These are phyloP conservation scores for Fusarium caatingaense DNA, from an alignment of 2,329 filamentous ascomycete species.

Conservation along the genomic window DNA sequence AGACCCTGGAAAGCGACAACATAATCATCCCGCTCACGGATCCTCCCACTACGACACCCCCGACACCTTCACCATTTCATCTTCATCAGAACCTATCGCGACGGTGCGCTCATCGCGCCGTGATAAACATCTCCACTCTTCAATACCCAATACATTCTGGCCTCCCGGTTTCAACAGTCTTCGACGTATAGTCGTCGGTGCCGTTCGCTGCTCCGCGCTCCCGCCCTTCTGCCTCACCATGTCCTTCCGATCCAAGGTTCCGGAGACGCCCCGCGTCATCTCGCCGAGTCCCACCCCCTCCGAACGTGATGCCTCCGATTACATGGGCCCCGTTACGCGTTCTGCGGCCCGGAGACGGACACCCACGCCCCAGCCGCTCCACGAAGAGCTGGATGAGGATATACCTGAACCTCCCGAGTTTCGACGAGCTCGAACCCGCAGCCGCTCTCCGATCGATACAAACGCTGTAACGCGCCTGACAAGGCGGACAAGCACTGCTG, in stretches of 20 bases:
- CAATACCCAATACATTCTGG: conserved; percentile 50
- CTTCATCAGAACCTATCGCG: conserved; percentile 23
- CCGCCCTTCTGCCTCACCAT: conserved; percentile 69
- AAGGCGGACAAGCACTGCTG: conserved; percentile 56
- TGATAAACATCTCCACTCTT: conserved; percentile 62
- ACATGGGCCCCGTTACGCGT: conserved; percentile 81
- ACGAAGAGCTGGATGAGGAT: conserved; percentile 67
- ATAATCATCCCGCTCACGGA: conserved; percentile 38
- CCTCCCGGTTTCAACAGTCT: conserved; percentile 61
- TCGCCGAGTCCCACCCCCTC: conserved; percentile 81
- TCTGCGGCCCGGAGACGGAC: conserved; percentile 72
- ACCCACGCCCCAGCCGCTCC: conserved; percentile 68
- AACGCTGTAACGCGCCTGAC: conserved; percentile 66
- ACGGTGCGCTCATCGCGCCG: conserved; percentile 58
- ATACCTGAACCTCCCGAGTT: conserved; percentile 59
- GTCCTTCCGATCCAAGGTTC: conserved; percentile 68
- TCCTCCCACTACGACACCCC: conserved; percentile 20
- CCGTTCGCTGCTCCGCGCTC: conserved; percentile 66
- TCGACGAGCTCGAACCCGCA: conserved; percentile 75
- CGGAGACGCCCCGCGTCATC: conserved; percentile 86
- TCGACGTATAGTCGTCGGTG: conserved; percentile 65
- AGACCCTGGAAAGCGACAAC: conserved; percentile 42
- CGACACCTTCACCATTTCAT: conserved; percentile 39
- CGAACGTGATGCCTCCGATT: conserved; percentile 52
- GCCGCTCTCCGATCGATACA: conserved; percentile 72